A percentile compares a stretch with the other conserved stretches of the same genome.
Conservation (phyloP, 2,329 filamentous ascomycete genomes). For the Xylaria polymorpha region DNA sequence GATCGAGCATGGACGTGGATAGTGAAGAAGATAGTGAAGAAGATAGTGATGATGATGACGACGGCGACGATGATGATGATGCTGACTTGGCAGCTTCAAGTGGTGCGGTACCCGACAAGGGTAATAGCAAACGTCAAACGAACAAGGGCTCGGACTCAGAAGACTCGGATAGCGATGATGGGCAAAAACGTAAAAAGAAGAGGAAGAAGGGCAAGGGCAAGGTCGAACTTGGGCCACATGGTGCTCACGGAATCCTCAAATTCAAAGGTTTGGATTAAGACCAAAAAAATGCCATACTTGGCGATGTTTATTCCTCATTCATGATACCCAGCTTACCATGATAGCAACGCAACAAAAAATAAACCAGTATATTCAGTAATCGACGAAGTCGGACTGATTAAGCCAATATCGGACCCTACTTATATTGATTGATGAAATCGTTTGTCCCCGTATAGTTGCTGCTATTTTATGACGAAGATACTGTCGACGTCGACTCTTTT, state of each 20-base stretch:
- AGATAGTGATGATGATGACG: slow-evolving; percentile 58
- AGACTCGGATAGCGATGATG: slow-evolving; percentile 60
- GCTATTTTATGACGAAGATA: not conserved
- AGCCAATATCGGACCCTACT: not conserved
- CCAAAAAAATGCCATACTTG: not conserved
- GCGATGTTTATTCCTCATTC: slow-evolving; percentile 32
- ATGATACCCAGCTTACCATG: slow-evolving; percentile 43
- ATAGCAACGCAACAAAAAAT: slow-evolving; percentile 18
- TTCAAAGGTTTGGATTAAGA: slow-evolving; percentile 60
- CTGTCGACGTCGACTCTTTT: too few relatives aligned
- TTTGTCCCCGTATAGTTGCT: not conserved
- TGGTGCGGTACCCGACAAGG: slow-evolving; percentile 59
- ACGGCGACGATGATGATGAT: slow-evolving; percentile 58
- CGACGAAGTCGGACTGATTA: not conserved
- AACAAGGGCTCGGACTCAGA: slow-evolving; percentile 55
- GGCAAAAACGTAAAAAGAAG: slow-evolving; percentile 59
- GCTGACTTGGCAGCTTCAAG: slow-evolving; percentile 58
- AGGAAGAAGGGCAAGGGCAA: slow-evolving; percentile 56
- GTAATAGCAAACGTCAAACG: slow-evolving; percentile 53
- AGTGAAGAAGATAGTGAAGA: slow-evolving; percentile 63
- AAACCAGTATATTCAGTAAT: slow-evolving; percentile 6
- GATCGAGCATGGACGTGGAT: slow-evolving; percentile 56
- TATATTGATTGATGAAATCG: too few relatives aligned
- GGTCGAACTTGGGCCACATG: slow-evolving; percentile 60
- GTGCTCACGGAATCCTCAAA: slow-evolving; percentile 63